Evolutionary conservation across 805 yeast genomes (phyloP), one percentile per base, ranked within the genome.

Genomic region (Lachancea thermotolerans): DNA sequence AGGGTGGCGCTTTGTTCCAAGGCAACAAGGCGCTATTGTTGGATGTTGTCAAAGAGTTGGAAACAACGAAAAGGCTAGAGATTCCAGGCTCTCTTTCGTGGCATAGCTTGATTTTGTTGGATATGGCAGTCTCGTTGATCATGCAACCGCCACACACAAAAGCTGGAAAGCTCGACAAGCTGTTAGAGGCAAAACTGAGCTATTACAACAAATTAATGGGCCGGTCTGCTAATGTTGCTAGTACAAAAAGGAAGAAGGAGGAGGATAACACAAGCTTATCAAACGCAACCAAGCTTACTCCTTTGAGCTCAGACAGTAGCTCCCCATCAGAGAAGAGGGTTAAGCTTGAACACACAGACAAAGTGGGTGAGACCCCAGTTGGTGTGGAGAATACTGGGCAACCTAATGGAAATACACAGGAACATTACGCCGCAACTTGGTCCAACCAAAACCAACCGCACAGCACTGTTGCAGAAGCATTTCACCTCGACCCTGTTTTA

Each of bases 1-100:
- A 86, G 58, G 88, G 89, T 33, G 95, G 96, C 0, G 81, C 91
- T 1, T 64, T 88, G 44, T 80, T 82, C 58, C 85, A 79, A 57
- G 88, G 81, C 42, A 78, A 82, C 58, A 82, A 79, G 52, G 71
- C 65, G 30, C 65, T 85, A 39, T 64, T 88, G 39, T 62, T 69
- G 16, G 74, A 68, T 28, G 70, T 79, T 2, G 62, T 82, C 2
- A 64, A 69, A 17, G 77, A 74, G 40, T 64, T 83, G 46, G 76
- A 70, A 51, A 54, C 60, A 11, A 85, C 80, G 53, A 73, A 78
- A 38, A 65, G 64, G 16, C 64, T 72, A 38, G 79, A 75, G 15
- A 62, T 79, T 21, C 79, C 87, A 1, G 88, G 89, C 0, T 72
- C 80, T 34, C 59, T 84, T 21, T 77, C 85, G 8, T 68, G 69